Percentiles rank a stretch among this genome's conserved stretches.
phyloP scores from a whole-genome alignment of 257 asterid genomes.

The Forsythia viridissima region DNA sequence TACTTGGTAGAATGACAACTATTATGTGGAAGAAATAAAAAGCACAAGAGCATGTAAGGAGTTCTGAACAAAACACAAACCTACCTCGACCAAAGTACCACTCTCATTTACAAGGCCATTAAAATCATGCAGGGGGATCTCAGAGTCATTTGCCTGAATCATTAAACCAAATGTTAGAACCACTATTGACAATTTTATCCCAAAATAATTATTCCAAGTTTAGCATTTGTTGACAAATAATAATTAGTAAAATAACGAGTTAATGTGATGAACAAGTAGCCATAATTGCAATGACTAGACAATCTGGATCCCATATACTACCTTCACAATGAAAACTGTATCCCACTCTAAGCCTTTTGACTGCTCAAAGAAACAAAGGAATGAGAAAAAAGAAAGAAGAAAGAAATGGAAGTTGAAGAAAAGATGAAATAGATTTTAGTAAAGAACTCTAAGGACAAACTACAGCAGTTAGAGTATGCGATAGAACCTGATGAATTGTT shows the following conservation, averaged over 20 bases:
- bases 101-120: conserved; percentile 66
- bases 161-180: conserved; percentile 31
- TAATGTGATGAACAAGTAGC: conserved; percentile 9
- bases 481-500: conserved; percentile 92
- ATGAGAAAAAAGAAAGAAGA: not conserved
- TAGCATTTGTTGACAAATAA: not conserved
- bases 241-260: not conserved
- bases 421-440: conserved; percentile 13
- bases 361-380: conserved; percentile 43
- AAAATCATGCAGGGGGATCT: conserved; percentile 89
- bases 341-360: conserved; percentile 99
- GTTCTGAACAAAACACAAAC: conserved; percentile 24
- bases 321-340: conserved; percentile 97
- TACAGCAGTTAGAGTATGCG: conserved; percentile 17
- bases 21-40: not conserved
- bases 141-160: conserved; percentile 84
- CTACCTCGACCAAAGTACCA: conserved; percentile 73
- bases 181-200: conserved; percentile 12
- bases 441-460: conserved; percentile 16
- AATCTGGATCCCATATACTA: conserved; percentile 32
- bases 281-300: conserved; percentile 6
- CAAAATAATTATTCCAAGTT: conserved; percentile 16
- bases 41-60: not conserved
- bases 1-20: not conserved
- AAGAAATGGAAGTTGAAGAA: conserved; percentile 17